These are phyloP conservation scores for Phellopilus nigrolimitatus DNA, from an alignment of 1,284 basidiomycete species.

Conservation along the genomic window DNA sequence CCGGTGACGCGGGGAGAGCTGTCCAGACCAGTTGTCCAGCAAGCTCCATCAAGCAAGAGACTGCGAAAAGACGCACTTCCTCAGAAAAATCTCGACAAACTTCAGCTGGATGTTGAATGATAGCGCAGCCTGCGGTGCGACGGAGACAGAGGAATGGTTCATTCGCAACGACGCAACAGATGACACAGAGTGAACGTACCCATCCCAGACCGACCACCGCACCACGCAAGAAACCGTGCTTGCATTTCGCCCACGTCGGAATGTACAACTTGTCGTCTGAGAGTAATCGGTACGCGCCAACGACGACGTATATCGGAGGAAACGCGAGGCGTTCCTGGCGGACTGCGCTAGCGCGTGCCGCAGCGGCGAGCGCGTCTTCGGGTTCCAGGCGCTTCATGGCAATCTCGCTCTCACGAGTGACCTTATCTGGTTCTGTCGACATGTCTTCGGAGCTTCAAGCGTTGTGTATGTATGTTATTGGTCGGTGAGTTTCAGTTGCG, in stretches of 20 bases:
- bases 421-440: conserved; percentile 4
- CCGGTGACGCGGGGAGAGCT: conserved; percentile 64
- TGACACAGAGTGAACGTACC: conserved; percentile 53
- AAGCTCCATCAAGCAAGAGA: conserved; percentile 29
- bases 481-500: too few species aligned
- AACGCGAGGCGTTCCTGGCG: conserved; percentile 49
- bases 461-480: not conserved
- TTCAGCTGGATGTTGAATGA: conserved; percentile 63
- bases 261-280: conserved; percentile 59
- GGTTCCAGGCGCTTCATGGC: not conserved
- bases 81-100: conserved; percentile 57
- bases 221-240: conserved; percentile 60
- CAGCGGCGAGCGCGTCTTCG: not conserved
- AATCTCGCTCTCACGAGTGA: not conserved
- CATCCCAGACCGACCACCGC: conserved; percentile 57
- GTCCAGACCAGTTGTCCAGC: conserved; percentile 18
- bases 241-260: conserved; percentile 74
- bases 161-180: not conserved
- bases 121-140: conserved; percentile 45
- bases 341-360: not conserved
- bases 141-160: not conserved
- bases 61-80: conserved; percentile 42
- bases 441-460: not conserved
- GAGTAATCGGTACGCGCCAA: conserved; percentile 68
- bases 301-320: conserved; percentile 69